These are phyloP conservation scores for Stephanodiscus minutulus DNA, from an alignment of 108 stramenopile genomes.

Conservation along the genomic window DNA sequence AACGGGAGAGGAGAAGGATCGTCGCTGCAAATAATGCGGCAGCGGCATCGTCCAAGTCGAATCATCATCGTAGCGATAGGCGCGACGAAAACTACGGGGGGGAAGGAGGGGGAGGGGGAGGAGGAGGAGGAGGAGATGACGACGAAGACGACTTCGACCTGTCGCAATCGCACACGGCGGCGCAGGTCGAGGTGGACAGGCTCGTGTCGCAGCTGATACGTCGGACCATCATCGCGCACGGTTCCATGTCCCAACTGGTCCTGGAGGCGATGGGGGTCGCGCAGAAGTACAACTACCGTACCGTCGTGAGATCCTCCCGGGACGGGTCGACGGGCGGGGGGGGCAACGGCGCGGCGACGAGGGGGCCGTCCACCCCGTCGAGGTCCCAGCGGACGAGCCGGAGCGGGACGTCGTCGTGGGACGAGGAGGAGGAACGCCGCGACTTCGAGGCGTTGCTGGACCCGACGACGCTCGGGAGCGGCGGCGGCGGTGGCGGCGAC, in stretches of 20 bases:
- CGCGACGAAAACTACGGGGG: not conserved
- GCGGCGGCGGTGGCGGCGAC: not conserved
- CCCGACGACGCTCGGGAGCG: not conserved
- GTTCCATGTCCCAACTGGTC: conserved; percentile 54
- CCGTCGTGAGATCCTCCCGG: conserved; percentile 38
- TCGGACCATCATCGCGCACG: conserved; percentile 57
- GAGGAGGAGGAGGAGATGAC: conserved; percentile 5
- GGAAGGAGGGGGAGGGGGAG: not conserved
- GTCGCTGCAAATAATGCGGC: too few relatives aligned
- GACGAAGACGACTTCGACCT: conserved; percentile 34
- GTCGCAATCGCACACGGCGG: conserved; percentile 37
- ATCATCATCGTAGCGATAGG: not conserved
- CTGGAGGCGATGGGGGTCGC: conserved; percentile 54
- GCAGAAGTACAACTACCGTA: conserved; percentile 49
- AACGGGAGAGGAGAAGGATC: conserved; percentile 5
- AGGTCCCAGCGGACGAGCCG: not conserved
- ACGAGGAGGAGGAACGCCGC: conserved; percentile 34
- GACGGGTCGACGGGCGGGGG: not conserved
- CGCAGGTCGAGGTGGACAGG: conserved; percentile 54
- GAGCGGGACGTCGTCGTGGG: conserved; percentile 14
- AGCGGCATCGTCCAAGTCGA: not conserved
- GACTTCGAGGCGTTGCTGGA: conserved; percentile 43
- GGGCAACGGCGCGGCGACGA: not conserved
- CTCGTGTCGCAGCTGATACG: conserved; percentile 43
- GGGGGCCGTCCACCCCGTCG: not conserved